Base-by-base conservation (phyloP, 495 filamentous ascomycete genomes). In the Lasiosphaeria miniovina region DNA sequence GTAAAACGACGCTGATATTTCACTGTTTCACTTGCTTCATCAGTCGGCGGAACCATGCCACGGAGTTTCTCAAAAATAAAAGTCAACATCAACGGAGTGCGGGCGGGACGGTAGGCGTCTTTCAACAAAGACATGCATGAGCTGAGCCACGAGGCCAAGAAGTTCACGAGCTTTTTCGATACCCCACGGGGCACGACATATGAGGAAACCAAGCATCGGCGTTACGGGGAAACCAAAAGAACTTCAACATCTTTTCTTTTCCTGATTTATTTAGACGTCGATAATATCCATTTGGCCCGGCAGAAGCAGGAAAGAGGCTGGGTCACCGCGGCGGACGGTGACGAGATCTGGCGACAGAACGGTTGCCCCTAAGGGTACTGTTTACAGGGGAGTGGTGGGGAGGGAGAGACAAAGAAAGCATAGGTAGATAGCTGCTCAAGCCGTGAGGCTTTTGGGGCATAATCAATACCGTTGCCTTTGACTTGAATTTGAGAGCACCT, bases 181-280 rank as follows among this genome's bases (percentile, higher is more conserved):
- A 72, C 70, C 66, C 69, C 57, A 64, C 60, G 54, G 64, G 70
- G 62, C 64, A 70, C 68, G 65, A 63, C 68, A 74, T 71, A 61
- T 58, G 54, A 64, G 58, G 63, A 64, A 65, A 57, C 24, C 51
- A 61, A 66, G 61, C 66, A 72, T 65, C 66, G 73, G 73, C 71
- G 73, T 75, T 74, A 65, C 60, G 68, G 68, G 73, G 65, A 73
- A 72, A 73, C 67, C 62, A 71, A 75, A 75, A 75, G 73, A 75
- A 73, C 59, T 75, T 75, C 73, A 75, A 75, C 73, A 71, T 75
- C 73, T 75, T 75, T 75, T 66, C 57, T 66, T 71, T 74, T 71
- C 70, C 68, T 69, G 57, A 60, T 61, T 62, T 60, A 60, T 63
- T 59, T 70, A 69, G 68, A 68, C 66, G 70, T 58, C 64, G 68